These are phyloP conservation scores for Colletotrichum somersetense DNA, from an alignment of 2,329 filamentous ascomycete genomes.

Conservation along the genomic window DNA sequence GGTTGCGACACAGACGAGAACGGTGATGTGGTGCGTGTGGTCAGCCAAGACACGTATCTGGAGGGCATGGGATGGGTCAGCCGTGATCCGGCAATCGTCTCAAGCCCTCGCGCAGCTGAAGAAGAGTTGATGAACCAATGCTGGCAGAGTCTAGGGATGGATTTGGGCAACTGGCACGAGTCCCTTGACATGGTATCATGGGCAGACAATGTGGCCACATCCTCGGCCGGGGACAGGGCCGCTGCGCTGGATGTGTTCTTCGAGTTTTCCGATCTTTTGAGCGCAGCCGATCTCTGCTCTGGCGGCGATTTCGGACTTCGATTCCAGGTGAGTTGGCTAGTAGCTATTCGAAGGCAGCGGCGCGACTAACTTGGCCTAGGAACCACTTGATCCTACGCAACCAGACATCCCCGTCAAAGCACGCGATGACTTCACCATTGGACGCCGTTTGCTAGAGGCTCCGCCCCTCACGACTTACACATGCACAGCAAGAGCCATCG, in stretches of 20 bases:
- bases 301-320: constrained; percentile 59
- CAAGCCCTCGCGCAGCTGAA: constrained; percentile 60
- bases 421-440: constrained; percentile 65
- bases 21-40: constrained; percentile 78
- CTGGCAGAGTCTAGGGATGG: constrained; percentile 77
- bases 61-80: constrained; percentile 82
- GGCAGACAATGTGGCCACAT: constrained; percentile 48
- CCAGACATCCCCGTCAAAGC: constrained; percentile 65
- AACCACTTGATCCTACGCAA: constrained; percentile 71
- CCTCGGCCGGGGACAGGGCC: constrained; percentile 46
- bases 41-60: constrained; percentile 84
- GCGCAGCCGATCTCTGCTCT: constrained; percentile 74
- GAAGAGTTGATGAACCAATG: constrained; percentile 74
- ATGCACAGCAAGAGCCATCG: constrained; percentile 31
- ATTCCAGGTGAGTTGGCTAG: constrained; percentile 49
- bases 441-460: constrained; percentile 62
- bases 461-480: constrained; percentile 51
- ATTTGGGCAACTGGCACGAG: constrained; percentile 69
- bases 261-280: constrained; percentile 69
- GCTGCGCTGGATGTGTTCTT: constrained; percentile 64
- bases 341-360: neutral
- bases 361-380: constrained; percentile 51
- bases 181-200: constrained; percentile 56
- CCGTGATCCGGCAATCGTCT: constrained; percentile 66
- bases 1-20: constrained; percentile 76